A percentile compares a stretch with the other conserved stretches of the same genome.
Evolutionary conservation across 1,139 yeast species (phyloP).

Genomic region (Scheffersomyces cryptocercus): DNA sequence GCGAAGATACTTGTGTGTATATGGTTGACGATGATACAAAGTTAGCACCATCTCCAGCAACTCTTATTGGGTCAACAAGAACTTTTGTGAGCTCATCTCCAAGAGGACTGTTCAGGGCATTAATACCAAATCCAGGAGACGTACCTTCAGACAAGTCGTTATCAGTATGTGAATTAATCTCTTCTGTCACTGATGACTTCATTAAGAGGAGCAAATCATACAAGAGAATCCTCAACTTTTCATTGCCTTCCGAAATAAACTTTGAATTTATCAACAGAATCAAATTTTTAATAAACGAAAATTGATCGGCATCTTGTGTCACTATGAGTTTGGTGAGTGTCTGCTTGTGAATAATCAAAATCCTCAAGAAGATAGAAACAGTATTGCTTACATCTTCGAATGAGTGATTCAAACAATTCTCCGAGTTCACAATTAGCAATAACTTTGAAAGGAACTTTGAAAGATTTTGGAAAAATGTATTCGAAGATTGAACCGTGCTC

Average conservation of each 20-base stretch:
- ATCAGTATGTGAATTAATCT: slow-evolving; percentile 14
- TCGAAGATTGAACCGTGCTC: slow-evolving; percentile 22
- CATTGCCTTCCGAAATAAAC: slow-evolving; percentile 38
- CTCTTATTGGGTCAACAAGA: slow-evolving; percentile 3
- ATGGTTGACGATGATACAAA: not conserved
- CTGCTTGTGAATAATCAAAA: slow-evolving; percentile 59
- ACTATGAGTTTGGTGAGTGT: slow-evolving; percentile 34
- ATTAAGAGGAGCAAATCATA: slow-evolving; percentile 64
- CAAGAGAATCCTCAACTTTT: slow-evolving; percentile 57
- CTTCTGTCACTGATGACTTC: slow-evolving; percentile 39
- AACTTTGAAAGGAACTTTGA: slow-evolving; percentile 20
- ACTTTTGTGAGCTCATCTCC: slow-evolving; percentile 4
- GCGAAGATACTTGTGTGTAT: slow-evolving; percentile 11
- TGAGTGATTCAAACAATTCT: slow-evolving; percentile 3
- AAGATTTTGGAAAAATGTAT: slow-evolving; percentile 19
- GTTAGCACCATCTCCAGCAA: not conserved
- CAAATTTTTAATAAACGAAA: slow-evolving; percentile 45
- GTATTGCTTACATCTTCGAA: slow-evolving; percentile 16
- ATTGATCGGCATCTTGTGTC: slow-evolving; percentile 33
- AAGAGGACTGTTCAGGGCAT: slow-evolving; percentile 2
- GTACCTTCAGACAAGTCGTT: slow-evolving; percentile 11
- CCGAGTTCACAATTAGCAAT: slow-evolving; percentile 13
- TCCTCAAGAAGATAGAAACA: slow-evolving; percentile 51
- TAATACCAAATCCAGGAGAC: slow-evolving; percentile 11
- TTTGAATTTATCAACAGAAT: slow-evolving; percentile 46